Base-by-base conservation (phyloP, 805 yeast genomes). In the Candida jianshihensis region DNA sequence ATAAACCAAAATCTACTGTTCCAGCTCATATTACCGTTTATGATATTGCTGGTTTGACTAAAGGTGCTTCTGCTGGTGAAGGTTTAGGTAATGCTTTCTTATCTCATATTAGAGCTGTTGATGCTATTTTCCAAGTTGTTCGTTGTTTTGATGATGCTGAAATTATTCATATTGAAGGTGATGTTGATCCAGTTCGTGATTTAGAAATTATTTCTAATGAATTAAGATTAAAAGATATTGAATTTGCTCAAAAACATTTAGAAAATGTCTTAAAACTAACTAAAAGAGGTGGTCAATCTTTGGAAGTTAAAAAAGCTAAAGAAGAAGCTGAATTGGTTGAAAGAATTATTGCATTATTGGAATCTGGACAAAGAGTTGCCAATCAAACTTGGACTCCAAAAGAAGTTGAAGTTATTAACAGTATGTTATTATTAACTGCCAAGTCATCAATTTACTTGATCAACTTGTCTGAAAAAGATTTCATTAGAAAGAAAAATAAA, bases 141-240 rank as follows among this genome's bases (percentile, higher is more conserved):
- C 81, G 98, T 66, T 85, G 95, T 66, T 92, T 92, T 56, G 96
- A 88, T 58, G 98, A 92, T 63, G 94, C 96, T 26, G 98, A 92
- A 59, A 92, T 92, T 54, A 88, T 89, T 52, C 98, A 92, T 66
- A 84, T 92, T 54, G 96, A 88, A 67, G 92, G 92, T 60, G 96
- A 89, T 54, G 98, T 92, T 44, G 79, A 92, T 65, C 98, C 98
- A 46, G 80, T 76, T 35, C 85, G 95, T 59, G 98, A 92, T 66
- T 75, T 92, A 66, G 92, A 85, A 48, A 90, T 92, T 59, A 86
- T 92, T 59, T 72, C 74, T 49, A 85, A 83, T 47, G 98, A 92
- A 70, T 76, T 92, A 64, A 81, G 96, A 68, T 73, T 90, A 60
- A 92, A 92, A 70, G 98, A 92, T 66, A 88, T 92, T 51, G 98